Evolutionary conservation across 495 filamentous ascomycete genomes (phyloP).

Genomic region (Apodospora peruviana): DNA sequence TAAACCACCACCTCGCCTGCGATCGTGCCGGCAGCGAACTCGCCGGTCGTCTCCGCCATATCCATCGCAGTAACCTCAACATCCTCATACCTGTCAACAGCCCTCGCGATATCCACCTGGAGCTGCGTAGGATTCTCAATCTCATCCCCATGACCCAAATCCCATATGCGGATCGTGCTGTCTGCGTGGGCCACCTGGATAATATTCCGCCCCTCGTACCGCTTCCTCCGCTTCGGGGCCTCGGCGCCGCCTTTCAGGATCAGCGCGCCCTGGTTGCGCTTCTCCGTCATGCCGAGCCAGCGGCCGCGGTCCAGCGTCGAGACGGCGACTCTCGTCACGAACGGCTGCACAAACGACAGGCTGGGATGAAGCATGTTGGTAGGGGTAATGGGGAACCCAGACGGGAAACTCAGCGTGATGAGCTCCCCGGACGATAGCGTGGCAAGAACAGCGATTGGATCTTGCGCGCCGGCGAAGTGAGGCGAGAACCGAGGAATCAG

Average conservation of each 20-base stretch:
- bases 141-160: constrained; percentile 83
- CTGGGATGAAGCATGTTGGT: constrained; percentile 86
- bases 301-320: constrained; percentile 65
- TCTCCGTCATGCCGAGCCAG: constrained; percentile 87
- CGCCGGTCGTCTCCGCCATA: constrained; percentile 69
- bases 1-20: constrained; percentile 83
- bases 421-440: constrained; percentile 82
- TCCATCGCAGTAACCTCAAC: constrained; percentile 70
- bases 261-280: constrained; percentile 62
- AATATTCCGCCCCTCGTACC: constrained; percentile 75
- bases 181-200: constrained; percentile 81
- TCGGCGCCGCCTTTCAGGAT: constrained; percentile 74
- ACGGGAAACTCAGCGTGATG: constrained; percentile 83
- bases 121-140: constrained; percentile 79
- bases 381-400: constrained; percentile 80
- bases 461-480: constrained; percentile 79
- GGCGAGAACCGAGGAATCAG: constrained; percentile 75
- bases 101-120: constrained; percentile 79
- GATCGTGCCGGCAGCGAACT: constrained; percentile 75
- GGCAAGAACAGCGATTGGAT: constrained; percentile 78
- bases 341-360: constrained; percentile 81
- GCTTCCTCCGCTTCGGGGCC: constrained; percentile 57
- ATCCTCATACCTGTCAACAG: constrained; percentile 73
- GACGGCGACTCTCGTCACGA: constrained; percentile 63
- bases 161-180: constrained; percentile 83